Conservation (phyloP, 169 alveolate species). For the Theileria annulata region DNA sequence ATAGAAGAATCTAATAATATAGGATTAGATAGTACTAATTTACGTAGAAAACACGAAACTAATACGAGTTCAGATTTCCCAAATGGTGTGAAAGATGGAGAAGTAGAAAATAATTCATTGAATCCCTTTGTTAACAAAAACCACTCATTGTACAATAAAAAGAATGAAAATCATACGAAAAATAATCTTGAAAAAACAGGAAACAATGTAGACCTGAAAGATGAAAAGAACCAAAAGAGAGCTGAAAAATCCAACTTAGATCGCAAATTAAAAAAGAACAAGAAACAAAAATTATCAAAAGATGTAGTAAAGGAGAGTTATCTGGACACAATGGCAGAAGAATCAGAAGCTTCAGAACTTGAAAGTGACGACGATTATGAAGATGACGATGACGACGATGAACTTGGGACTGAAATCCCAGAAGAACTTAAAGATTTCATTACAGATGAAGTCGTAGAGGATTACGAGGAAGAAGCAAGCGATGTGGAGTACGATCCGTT, state of each 20-base stretch:
- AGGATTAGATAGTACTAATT: not conserved
- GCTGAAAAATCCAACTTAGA: not conserved
- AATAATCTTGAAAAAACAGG: not conserved
- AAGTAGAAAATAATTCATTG: not conserved
- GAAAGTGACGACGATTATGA: conserved; percentile 33
- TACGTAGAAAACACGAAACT: not conserved
- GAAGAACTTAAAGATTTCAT: conserved; percentile 75
- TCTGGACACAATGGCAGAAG: conserved; percentile 68
- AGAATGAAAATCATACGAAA: not conserved
- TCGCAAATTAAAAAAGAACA: not conserved
- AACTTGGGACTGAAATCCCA: conserved; percentile 41
- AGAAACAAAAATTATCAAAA: conserved; percentile 7
- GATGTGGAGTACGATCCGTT: conserved; percentile 75
- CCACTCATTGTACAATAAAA: not conserved
- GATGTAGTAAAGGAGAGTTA: conserved; percentile 24
- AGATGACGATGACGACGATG: conserved; percentile 61
- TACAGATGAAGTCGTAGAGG: conserved; percentile 74
- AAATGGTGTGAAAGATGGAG: not conserved
- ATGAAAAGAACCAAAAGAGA: not conserved
- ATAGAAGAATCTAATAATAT: not conserved
- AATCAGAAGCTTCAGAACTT: conserved; percentile 46
- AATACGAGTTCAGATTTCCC: not conserved
- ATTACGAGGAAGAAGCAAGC: conserved; percentile 63
- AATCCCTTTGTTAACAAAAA: not conserved
- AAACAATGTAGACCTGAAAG: not conserved